phyloP scores from a whole-genome alignment of 2,329 filamentous ascomycete species.

The Trichoderma brevicompactum region DNA sequence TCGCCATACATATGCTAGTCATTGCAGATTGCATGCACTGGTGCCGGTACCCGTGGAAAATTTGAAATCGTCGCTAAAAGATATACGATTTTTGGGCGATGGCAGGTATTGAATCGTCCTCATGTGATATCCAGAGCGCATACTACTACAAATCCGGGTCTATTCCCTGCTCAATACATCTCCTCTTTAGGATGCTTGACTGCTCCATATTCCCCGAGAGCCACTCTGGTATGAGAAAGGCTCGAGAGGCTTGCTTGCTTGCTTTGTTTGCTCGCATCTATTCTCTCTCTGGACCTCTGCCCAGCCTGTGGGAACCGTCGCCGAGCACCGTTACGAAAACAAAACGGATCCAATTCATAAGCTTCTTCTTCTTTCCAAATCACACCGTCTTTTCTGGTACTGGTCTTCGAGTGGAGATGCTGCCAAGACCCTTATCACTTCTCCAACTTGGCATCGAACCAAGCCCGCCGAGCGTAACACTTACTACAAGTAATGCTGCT shows the following conservation, averaged over 20 bases:
- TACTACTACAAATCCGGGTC: not conserved
- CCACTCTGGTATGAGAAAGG: no score
- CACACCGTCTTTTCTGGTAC: constrained; percentile 17
- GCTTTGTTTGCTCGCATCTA: not conserved
- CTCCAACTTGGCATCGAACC: not conserved
- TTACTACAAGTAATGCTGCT: no score
- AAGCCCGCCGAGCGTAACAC: not conserved
- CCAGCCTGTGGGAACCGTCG: not conserved
- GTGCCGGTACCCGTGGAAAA: constrained; percentile 13
- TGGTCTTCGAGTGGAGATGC: not conserved
- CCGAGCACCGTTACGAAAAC: not conserved
- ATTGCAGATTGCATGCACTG: not conserved
- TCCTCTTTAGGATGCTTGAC: not conserved
- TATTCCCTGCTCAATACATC: not conserved
- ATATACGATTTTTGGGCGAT: not conserved
- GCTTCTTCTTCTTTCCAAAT: not conserved
- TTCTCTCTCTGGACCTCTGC: not conserved
- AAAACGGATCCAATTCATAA: not conserved
- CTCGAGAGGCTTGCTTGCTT: not conserved
- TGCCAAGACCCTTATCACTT: constrained; percentile 23
- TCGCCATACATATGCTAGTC: constrained; percentile 12
- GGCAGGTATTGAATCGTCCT: not conserved
- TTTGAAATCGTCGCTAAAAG: not conserved
- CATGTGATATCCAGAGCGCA: not conserved
- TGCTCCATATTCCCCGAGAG: not conserved